Base-by-base conservation (phyloP, 805 yeast species). In the Lipomyces yamanashiensis region DNA sequence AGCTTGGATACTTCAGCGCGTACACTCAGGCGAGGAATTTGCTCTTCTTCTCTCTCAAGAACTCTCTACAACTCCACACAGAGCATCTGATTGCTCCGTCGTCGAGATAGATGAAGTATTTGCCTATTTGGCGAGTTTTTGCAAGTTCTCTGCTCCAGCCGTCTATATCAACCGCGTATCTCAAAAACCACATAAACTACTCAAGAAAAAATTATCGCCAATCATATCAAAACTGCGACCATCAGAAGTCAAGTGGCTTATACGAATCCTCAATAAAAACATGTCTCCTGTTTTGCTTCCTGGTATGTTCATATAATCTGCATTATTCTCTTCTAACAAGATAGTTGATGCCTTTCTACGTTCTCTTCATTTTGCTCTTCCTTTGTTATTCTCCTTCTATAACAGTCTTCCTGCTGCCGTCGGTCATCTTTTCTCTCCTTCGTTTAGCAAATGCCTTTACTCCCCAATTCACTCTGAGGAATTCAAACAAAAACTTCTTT, bases 161-260 rank as follows among this genome's bases (percentile, higher is more conserved):
- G 47, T 45, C 13, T 37, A 41, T 19, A 21, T 10, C 7, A 28
- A 34, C 8, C 41, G 13, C 9, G n/a, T 1, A 13, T 4, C 23
- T 7, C 15, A 13, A 19, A 21, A 8, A 9, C 2, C 45, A 28
- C 15, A 53, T 8, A 21, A 33, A 41, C 33, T 10, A 2, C 15
- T 37, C 13, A 13, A 33, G 12, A 51, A 59, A 34, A 15, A 59
- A 8, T 34, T 63, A 6, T 36, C 39, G 21, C 61, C 64, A 8
- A 48, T 64, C 2, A 15, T 64, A 7, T n/a, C 13, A 13, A 41
- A 50, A 0, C 21, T 64, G 50, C 48, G 19, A 7, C 45, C 67
- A 2, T 10, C 10, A 23, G 62, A 64, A 40, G 39, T 61, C 41
- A 64, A 64, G 23, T 64, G 67, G 67, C 39, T 64, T n/a, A 23